Conservation (phyloP, 2,329 filamentous ascomycete genomes). For the Calonectria fujianensis region DNA sequence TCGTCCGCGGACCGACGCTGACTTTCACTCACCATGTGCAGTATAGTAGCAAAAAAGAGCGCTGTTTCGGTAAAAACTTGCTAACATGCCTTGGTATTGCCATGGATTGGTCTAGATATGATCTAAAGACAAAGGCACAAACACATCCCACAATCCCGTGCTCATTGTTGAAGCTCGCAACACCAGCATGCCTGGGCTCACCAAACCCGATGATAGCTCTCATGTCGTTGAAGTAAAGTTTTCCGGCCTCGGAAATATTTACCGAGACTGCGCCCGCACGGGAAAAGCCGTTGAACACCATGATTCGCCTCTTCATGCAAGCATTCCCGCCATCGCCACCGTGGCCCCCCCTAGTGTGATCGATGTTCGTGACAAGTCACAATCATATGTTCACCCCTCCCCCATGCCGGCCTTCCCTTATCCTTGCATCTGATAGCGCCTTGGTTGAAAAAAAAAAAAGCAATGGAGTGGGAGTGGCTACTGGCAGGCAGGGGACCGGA, state of each 20-base stretch:
- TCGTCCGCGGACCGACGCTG: background rate
- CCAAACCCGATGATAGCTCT: background rate
- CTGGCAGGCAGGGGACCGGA: background rate
- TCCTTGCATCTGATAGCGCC: background rate
- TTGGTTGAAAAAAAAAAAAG: background rate
- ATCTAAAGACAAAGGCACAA: background rate
- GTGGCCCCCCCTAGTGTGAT: background rate
- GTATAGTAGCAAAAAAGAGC: background rate
- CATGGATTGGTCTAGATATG: background rate
- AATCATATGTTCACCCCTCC: conserved; percentile 12
- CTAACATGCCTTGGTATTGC: background rate
- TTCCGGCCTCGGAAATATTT: background rate
- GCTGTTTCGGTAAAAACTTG: background rate
- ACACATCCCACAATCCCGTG: background rate
- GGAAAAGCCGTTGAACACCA: conserved; percentile 6
- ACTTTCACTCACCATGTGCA: background rate
- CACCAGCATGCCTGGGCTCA: background rate
- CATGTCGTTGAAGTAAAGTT: conserved; percentile 12
- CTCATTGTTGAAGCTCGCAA: background rate
- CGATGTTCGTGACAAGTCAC: conserved; percentile 11
- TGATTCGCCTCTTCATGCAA: conserved; percentile 10
- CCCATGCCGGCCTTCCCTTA: conserved; percentile 3
- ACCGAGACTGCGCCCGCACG: conserved; percentile 1
- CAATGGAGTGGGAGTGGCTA: background rate
- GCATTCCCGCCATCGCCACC: conserved; percentile 1